These are phyloP conservation scores for Smallanthus sonchifolius DNA, from an alignment of 129 eudicot species.

Conservation along the genomic window DNA sequence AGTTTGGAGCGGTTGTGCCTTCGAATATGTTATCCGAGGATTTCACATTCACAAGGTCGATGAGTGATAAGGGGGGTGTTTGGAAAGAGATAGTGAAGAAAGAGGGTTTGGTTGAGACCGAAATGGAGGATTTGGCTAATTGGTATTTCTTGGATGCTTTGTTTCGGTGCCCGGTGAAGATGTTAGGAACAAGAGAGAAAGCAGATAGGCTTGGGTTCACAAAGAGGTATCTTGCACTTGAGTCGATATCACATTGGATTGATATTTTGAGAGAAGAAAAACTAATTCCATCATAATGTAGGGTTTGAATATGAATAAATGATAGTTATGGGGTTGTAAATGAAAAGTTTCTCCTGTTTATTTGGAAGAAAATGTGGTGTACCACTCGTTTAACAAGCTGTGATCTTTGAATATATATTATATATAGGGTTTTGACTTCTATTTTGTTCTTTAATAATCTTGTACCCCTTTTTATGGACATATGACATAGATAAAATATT, in stretches of 20 bases:
- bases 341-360: background rate
- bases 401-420: conserved; percentile 9
- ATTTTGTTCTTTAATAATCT: conserved; percentile 18
- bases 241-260: conserved; percentile 71
- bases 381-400: conserved; percentile 31
- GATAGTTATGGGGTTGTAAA: conserved; percentile 8
- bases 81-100: conserved; percentile 70
- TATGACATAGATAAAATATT: conserved; percentile 14
- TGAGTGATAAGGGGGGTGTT: conserved; percentile 56
- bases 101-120: conserved; percentile 53
- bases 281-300: conserved; percentile 44
- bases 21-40: conserved; percentile 41
- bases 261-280: conserved; percentile 74
- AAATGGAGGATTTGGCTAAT: conserved; percentile 75
- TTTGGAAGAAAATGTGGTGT: conserved; percentile 38
- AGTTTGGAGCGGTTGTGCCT: conserved; percentile 44
- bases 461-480: conserved; percentile 29
- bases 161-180: conserved; percentile 69
- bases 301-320: background rate
- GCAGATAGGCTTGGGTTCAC: conserved; percentile 64
- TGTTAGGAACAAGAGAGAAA: conserved; percentile 68
- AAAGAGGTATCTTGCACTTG: conserved; percentile 48
- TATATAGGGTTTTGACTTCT: conserved; percentile 23
- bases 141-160: conserved; percentile 67
- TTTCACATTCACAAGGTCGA: conserved; percentile 36